A percentile compares a stretch with the other conserved stretches of the same genome.
Evolutionary conservation across 768 basidiomycete species (phyloP).

Genomic region (Suillus plorans): DNA sequence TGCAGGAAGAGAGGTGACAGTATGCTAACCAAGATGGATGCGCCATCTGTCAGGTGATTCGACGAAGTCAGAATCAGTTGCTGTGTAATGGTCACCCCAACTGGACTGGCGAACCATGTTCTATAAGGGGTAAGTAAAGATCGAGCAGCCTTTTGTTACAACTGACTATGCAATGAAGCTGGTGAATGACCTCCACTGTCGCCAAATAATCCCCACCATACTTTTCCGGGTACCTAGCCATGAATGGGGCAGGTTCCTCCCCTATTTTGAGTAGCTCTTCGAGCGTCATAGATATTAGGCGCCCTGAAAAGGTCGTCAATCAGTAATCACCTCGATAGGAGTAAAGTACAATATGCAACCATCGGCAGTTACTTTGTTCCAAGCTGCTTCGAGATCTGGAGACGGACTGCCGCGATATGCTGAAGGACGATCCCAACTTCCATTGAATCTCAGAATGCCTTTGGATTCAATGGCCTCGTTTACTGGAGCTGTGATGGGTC

Average conservation of each 20-base stretch:
- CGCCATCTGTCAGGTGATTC: not conserved
- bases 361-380: conserved; percentile 8
- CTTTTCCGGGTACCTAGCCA: conserved; percentile 1
- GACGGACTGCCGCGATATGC: conserved; percentile 9
- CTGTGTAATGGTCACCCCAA: conserved; percentile 6
- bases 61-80: conserved; percentile 3
- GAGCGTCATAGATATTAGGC: not conserved
- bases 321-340: not conserved
- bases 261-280: not conserved
- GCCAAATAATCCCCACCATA: conserved; percentile 12
- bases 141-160: not conserved
- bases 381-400: conserved; percentile 13
- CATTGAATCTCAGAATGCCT: not conserved
- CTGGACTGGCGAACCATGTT: conserved; percentile 12
- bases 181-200: conserved; percentile 10
- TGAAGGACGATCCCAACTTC: not conserved
- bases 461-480: not conserved
- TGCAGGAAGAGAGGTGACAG: not conserved
- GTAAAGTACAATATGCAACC: not conserved
- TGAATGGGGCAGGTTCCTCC: too few relatives aligned
- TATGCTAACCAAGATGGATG: conserved; percentile 9
- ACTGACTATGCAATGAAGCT: conserved; percentile 13
- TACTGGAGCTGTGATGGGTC: not conserved
- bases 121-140: not conserved
- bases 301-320: not conserved